phyloP scores from a whole-genome alignment of 2,329 filamentous ascomycete genomes.

The Seiridium cupressi region DNA sequence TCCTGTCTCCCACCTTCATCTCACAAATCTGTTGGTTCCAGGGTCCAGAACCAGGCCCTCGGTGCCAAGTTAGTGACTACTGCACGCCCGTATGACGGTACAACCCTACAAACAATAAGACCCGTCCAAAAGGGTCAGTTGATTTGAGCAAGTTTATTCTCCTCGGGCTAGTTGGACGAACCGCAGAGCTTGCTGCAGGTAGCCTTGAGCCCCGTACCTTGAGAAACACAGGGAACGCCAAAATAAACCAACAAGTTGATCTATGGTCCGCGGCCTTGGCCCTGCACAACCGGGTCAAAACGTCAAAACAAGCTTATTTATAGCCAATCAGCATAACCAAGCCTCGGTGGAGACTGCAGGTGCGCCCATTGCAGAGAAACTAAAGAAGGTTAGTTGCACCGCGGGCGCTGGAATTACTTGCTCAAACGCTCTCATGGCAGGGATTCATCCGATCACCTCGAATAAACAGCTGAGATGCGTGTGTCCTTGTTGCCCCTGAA shows the following conservation, averaged over 20 bases:
- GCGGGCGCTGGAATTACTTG: not conserved
- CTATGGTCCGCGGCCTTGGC: conserved; percentile 1
- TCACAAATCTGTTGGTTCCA: not conserved
- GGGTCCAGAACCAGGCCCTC: not conserved
- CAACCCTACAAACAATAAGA: not conserved
- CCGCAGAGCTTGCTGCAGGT: no score
- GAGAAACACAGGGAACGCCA: no score
- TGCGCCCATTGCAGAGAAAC: not conserved
- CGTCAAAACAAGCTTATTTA: conserved; percentile 3
- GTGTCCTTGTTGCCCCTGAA: not conserved
- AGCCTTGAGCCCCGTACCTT: no score
- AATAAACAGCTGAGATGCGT: not conserved
- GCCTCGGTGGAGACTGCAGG: not conserved
- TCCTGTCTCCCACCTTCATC: not conserved
- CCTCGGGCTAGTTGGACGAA: no score
- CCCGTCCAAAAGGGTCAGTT: not conserved
- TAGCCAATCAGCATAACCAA: not conserved
- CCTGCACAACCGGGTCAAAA: not conserved
- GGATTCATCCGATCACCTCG: not conserved
- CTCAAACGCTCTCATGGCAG: conserved; percentile 6
- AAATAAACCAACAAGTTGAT: no score
- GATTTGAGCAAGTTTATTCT: not conserved
- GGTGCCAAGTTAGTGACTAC: not conserved
- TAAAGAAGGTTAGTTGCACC: not conserved
- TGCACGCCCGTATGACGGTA: not conserved